Base-by-base conservation (phyloP, 177 flowering plant species). In the Telopea speciosissima region DNA sequence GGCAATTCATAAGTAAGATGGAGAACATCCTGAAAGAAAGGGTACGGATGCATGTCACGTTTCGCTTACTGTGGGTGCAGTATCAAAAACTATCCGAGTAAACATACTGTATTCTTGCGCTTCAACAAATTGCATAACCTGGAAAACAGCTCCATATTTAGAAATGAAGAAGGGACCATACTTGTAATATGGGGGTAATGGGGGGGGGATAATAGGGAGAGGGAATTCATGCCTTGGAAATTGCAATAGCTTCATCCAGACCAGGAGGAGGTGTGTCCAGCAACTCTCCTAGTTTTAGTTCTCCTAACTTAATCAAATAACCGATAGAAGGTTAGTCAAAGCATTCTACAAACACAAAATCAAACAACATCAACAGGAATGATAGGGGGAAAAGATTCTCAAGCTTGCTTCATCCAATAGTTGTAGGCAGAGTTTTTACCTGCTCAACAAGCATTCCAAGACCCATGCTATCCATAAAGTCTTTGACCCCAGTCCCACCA, bases 181-280 rank as follows among this genome's bases (percentile, higher is more conserved):
- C 16, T 70, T 9, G 24, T 24, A 68, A n/a, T 23, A 61, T 28
- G 31, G 31, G 31, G 31, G 4, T 67, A 66, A 36, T 67, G 28
- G 8, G 49, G 25, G 36, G 70, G 72, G 22, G 3, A 1, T 58
- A 58, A 16, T 58, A n/a, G 5, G n/a, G 4, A 16, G 49, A 13
- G 49, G 16, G 24, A 14, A 54, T 26, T 66, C 69, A 64, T 81
- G 79, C 99, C 89, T 93, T 93, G 33, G 98, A 86, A 80, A 96
- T 96, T 73, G 99, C 97, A 74, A 93, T 87, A 66, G 98, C 99
- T 85, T 96, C 99, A 87, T 96, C 99, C 70, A 93, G 69, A 33
- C 99, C 99, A 78, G 99, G 99, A 67, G 98, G 98, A 72, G 98
- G 99, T 2, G 97, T 85, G 61, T 96, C 98, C 74, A 96, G 79